Conservation (phyloP, 441 rosid species). For the Eutrema salsugineum region DNA sequence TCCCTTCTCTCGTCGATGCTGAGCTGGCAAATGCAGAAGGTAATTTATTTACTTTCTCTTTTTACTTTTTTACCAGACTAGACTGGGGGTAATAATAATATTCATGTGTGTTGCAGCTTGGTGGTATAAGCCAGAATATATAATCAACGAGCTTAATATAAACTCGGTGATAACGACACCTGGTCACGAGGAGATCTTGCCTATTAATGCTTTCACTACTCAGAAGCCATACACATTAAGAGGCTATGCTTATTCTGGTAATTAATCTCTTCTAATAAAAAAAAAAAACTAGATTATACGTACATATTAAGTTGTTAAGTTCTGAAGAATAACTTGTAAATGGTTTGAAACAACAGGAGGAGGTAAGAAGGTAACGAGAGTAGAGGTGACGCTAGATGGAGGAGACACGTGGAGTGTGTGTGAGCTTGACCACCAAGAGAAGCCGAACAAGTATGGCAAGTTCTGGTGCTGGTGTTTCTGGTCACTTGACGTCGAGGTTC, state of each 20-base stretch:
- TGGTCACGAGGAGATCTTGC: constrained; percentile 67
- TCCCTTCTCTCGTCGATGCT: constrained; percentile 81
- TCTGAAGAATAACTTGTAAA: neutral
- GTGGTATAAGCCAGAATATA: constrained; percentile 88
- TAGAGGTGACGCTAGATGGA: constrained; percentile 85
- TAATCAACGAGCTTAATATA: constrained; percentile 80
- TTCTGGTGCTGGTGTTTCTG: constrained; percentile 98
- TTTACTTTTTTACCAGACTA: neutral
- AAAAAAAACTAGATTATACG: no score
- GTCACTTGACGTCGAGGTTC: constrained; percentile 82
- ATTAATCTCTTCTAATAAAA: no score
- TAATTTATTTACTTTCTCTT: neutral
- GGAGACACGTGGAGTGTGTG: constrained; percentile 95
- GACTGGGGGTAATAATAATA: neutral
- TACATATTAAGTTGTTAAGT: neutral
- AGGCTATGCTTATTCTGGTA: constrained; percentile 90
- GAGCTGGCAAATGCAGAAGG: constrained; percentile 89
- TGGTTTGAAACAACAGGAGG: constrained; percentile 43
- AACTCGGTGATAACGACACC: constrained; percentile 92
- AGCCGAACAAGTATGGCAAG: constrained; percentile 62
- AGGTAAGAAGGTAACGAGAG: constrained; percentile 93
- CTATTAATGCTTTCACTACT: constrained; percentile 75
- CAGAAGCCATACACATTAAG: constrained; percentile 69
- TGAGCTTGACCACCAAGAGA: constrained; percentile 64
- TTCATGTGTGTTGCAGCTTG: constrained; percentile 42